Base-by-base conservation (phyloP, 2,329 filamentous ascomycete genomes). In the Dothideomycetidae sp. region DNA sequence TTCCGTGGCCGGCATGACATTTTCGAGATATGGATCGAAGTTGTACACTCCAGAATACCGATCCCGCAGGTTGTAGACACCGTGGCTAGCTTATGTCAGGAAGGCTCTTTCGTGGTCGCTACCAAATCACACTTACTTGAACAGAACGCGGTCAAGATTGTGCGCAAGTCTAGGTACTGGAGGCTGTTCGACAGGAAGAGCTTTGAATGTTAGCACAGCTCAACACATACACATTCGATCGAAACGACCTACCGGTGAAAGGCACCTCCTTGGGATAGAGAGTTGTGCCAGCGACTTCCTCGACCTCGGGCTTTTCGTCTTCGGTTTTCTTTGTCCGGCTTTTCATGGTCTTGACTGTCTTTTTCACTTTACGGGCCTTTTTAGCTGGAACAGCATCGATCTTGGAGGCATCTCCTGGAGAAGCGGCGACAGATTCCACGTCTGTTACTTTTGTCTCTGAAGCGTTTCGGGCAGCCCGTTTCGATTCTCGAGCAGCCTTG, bases 21-120 rank as follows among this genome's bases (percentile, higher is more conserved):
- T 76, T 42, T 85, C 75, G 13, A 98, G 69, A 52, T 94, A 94
- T 0, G 92, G 90, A 53, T 98, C 88, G 50, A 98, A 98, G 55
- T 98, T 98, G 68, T 76, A 98, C 5, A 96, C 84, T 12, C 76
- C 71, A 28, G 88, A 85, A 41, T 83, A 73, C 15, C 79, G 76
- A 55, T 98, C 90, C 58, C 93, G 86, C 36, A 98, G 70, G 35
- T 83, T 78, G 55, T 94, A 93, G 26, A 94, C 82, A 14, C 90
- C 86, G 2, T 79, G 79, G 51, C 36, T 38, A 19, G 17, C 19
- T 3, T n/a, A 11, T 13, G 18, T 37, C 63, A 68, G 33, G 5
- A 39, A 9, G n/a, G n/a, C n/a, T n/a, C n/a, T n/a, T n/a, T n/a
- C n/a, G n/a, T n/a, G n/a, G n/a, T n/a, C n/a, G n/a, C n/a, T n/a